phyloP scores from a whole-genome alignment of 805 yeast species.

The Hagleromyces aurorensis region DNA sequence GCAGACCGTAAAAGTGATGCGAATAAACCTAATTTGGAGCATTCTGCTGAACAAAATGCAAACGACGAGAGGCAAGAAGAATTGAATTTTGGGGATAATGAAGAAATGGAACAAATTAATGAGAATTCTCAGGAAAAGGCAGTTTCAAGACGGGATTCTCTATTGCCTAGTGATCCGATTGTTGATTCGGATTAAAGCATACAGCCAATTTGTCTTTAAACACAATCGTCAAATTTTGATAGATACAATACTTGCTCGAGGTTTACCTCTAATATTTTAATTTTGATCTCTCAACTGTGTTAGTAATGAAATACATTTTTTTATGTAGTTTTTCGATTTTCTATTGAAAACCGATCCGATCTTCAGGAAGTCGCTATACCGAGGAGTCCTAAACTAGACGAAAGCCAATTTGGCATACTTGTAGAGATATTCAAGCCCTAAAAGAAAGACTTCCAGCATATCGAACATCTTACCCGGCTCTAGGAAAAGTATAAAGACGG shows the following conservation, averaged over 20 bases:
- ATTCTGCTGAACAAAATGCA: too few relatives aligned
- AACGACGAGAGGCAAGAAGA: too few relatives aligned
- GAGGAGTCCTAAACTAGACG: too few relatives aligned
- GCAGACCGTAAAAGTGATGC: constrained; percentile 4
- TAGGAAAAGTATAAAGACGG: too few relatives aligned
- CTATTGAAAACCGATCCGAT: not conserved
- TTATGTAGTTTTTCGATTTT: constrained; percentile 1
- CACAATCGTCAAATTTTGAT: constrained; percentile 5
- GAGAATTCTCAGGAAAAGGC: constrained; percentile 10
- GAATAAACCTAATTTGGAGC: not conserved
- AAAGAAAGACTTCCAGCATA: too few relatives aligned
- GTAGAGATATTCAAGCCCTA: too few relatives aligned
- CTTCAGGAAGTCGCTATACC: too few relatives aligned
- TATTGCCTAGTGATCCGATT: constrained; percentile 9
- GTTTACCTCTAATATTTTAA: too few relatives aligned
- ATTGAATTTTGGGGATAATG: not conserved
- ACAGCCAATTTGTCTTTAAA: constrained; percentile 3
- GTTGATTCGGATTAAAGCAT: constrained; percentile 13
- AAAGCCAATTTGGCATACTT: too few relatives aligned
- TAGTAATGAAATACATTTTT: constrained; percentile 2
- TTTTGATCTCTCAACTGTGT: constrained; percentile 2
- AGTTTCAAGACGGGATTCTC: constrained; percentile 7
- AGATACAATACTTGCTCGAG: constrained; percentile 4
- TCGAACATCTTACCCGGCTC: too few relatives aligned
- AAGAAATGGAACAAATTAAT: constrained; percentile 5